Percentiles rank a stretch among this genome's conserved stretches.
Conservation (phyloP, 352 stramenopile species). For the Globisporangium sylvaticum region DNA sequence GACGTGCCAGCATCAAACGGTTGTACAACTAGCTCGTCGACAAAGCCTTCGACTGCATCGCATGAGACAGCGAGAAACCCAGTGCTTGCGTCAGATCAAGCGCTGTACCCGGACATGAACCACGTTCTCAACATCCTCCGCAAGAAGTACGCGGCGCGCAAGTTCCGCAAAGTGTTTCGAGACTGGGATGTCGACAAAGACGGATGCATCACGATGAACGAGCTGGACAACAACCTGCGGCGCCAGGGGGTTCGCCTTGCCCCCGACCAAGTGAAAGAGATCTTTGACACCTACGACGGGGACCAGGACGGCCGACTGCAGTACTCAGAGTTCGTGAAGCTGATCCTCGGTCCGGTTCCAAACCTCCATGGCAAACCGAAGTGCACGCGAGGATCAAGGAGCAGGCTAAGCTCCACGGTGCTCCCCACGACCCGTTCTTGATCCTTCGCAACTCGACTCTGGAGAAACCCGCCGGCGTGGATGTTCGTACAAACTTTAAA, state of each 20-base stretch:
- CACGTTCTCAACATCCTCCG: constrained; percentile 41
- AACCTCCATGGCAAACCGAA: constrained; percentile 15
- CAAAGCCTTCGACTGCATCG: not conserved
- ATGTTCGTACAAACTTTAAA: not conserved
- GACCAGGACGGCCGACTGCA: constrained; percentile 37
- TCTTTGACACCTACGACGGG: constrained; percentile 37
- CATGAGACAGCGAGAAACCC: not conserved
- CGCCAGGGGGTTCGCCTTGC: constrained; percentile 36
- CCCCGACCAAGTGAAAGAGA: constrained; percentile 29
- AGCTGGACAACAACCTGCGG: constrained; percentile 44
- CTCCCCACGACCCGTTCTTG: constrained; percentile 24
- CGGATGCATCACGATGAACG: constrained; percentile 35
- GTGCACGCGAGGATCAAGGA: constrained; percentile 4
- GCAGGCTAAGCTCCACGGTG: constrained; percentile 6
- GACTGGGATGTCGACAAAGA: constrained; percentile 61
- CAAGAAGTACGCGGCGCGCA: constrained; percentile 41
- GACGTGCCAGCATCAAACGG: not conserved
- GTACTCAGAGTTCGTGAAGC: constrained; percentile 44
- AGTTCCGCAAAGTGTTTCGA: constrained; percentile 44
- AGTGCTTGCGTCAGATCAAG: not conserved
- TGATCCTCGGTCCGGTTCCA: constrained; percentile 33
- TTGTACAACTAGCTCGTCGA: not conserved
- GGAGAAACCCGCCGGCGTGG: constrained; percentile 6
- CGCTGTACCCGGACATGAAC: constrained; percentile 28
- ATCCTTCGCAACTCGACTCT: constrained; percentile 30